phyloP scores from a whole-genome alignment of 495 filamentous ascomycete species.

The Lasiosphaeria ovina region DNA sequence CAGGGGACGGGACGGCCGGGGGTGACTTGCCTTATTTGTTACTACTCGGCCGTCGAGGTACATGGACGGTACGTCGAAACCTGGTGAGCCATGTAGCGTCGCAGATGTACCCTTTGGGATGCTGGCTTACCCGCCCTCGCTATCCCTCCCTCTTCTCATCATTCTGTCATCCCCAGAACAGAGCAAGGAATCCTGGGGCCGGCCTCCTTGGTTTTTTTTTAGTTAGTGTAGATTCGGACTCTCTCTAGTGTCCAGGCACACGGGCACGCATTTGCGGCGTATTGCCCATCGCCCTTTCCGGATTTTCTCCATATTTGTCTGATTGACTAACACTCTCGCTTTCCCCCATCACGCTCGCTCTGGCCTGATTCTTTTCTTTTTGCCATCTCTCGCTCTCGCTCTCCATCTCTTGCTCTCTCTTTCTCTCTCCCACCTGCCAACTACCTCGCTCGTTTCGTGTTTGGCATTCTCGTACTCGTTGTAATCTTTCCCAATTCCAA shows the following conservation, averaged over 20 bases:
- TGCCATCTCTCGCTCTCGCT: neutral
- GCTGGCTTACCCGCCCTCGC: neutral
- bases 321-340: neutral
- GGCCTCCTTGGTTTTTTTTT: conserved; percentile 1
- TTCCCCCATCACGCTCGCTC: neutral
- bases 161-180: conserved; percentile 3
- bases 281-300: neutral
- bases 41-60: neutral
- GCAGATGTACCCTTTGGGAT: neutral
- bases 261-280: too few species aligned
- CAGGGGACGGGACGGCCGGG: too few species aligned
- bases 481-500: conserved; percentile 5
- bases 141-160: conserved; percentile 2
- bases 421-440: neutral
- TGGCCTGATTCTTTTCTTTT: neutral
- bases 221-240: neutral
- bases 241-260: neutral
- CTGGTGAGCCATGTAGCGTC: neutral
- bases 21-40: too few species aligned
- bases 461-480: conserved; percentile 5
- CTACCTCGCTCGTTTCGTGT: neutral
- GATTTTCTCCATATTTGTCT: neutral
- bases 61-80: neutral
- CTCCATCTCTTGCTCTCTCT: neutral
- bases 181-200: neutral